Evolutionary conservation across 2,329 filamentous ascomycete species (phyloP), one percentile per base, ranked within the genome.

Genomic region (Colletotrichum neosansevieriae): DNA sequence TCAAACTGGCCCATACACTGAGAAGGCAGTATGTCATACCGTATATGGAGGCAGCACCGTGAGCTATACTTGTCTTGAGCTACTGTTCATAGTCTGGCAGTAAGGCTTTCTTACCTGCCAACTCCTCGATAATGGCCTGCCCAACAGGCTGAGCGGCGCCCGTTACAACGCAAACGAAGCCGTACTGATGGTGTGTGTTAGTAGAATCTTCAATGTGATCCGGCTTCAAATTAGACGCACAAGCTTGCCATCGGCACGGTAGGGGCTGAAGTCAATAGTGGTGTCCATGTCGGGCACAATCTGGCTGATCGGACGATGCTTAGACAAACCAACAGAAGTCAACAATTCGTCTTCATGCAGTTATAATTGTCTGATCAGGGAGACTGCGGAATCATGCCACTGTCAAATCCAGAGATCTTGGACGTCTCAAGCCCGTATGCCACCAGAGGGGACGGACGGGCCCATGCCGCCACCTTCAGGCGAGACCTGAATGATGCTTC

Each of bases 1-100:
- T 29, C 3, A 19, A 24, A 5, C 51, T 15, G 17, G 4, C 21
- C 21, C 6, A n/a, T 34, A 40, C 17, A 24, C 19, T 17, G 21
- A 19, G 34, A 24, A 54, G 17, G 15, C 34, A 34, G 24, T 15
- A 15, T 5, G 12, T 45, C 73, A 57, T 75, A 82, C 81, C 85
- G 73, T 90, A 90, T 71, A 90, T 87, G 72, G 86, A 89, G 49
- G 88, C 88, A 70, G 88, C 88, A 47, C 88, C 88, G 74, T 90
- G 88, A 51, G 87, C 88, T 88, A 69, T 60, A 42, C 17, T 15
- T 9, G 56, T 47, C 58, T 76, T 47, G 32, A 19, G 34, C 34
- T 40, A 24, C 32, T 54, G 5, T 21, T 40, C n/a, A 40, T n/a
- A n/a, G 38, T 24, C 12, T 36, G 17, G 17, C 6, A 11, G 17